phyloP scores from a whole-genome alignment of 148 eudicot species.

The Persicaria maculosa region DNA sequence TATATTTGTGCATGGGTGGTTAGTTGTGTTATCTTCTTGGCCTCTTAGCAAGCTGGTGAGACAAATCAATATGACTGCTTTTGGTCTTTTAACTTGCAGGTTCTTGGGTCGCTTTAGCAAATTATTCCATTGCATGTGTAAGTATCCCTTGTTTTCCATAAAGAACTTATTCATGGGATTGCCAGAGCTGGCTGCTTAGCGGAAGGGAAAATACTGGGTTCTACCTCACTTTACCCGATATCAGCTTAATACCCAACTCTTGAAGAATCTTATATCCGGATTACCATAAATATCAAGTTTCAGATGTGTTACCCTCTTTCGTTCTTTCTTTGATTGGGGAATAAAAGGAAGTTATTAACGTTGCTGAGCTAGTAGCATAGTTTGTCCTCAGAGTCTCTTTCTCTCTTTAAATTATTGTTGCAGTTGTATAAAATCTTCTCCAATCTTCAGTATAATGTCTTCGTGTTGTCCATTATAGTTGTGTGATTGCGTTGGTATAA shows the following conservation, averaged over 20 bases:
- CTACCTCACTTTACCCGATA: background rate
- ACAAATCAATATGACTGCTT: background rate
- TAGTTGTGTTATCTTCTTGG: background rate
- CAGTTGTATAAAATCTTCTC: background rate
- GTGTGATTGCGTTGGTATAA: too few species aligned
- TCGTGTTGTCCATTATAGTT: background rate
- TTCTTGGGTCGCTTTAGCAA: background rate
- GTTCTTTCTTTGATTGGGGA: constrained; percentile 2
- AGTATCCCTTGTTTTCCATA: constrained; percentile 3
- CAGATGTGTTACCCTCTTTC: background rate
- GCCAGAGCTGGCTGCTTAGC: background rate
- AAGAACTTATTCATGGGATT: constrained; percentile 3
- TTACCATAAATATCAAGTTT: background rate
- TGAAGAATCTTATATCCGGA: background rate
- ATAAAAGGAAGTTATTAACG: background rate
- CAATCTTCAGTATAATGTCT: background rate
- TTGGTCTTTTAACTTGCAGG: constrained; percentile 2
- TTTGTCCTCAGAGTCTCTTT: background rate
- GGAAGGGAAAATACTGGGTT: background rate
- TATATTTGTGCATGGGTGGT: background rate
- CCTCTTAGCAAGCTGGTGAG: background rate
- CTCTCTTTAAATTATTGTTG: background rate
- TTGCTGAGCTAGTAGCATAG: background rate
- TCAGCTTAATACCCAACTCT: background rate
- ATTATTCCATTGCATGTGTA: constrained; percentile 5